phyloP scores from a whole-genome alignment of 2,329 filamentous ascomycete species.

The Neonectria sp. region DNA sequence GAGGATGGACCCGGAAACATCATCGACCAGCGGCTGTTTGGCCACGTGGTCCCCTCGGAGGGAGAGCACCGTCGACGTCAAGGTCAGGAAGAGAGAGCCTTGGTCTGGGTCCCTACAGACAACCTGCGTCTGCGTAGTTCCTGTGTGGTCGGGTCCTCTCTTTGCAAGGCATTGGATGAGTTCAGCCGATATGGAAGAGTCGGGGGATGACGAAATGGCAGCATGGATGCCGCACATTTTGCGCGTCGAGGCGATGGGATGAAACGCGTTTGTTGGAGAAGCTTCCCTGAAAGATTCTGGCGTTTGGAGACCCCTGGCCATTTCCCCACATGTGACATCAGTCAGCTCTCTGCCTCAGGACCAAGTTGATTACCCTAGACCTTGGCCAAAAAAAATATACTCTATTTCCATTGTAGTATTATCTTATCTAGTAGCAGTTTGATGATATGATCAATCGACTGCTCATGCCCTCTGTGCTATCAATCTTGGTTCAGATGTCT shows the following conservation, averaged over 20 bases:
- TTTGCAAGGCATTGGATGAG: conserved; percentile 65
- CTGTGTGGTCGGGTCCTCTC: conserved; percentile 73
- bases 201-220: conserved; percentile 57
- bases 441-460: too few relatives aligned
- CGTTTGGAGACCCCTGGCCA: conserved; percentile 4
- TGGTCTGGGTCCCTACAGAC: conserved; percentile 37
- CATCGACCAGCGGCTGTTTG: conserved; percentile 79
- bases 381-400: not conserved
- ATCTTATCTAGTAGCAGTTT: not conserved
- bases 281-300: conserved; percentile 20
- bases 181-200: conserved; percentile 49
- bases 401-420: not conserved
- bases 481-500: not conserved
- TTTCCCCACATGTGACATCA: conserved; percentile 15
- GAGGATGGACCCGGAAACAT: conserved; percentile 73
- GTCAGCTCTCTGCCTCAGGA: not conserved
- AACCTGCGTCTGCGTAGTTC: conserved; percentile 55
- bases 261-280: conserved; percentile 31
- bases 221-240: conserved; percentile 75
- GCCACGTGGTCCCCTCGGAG: conserved; percentile 83
- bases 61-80: conserved; percentile 90
- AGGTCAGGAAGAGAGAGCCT: conserved; percentile 65
- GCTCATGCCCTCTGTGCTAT: too few relatives aligned
- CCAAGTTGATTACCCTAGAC: conserved; percentile 14
- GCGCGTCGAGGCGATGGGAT: conserved; percentile 29